These are phyloP conservation scores for Arthrobotrys entomopaga DNA, from an alignment of 2,329 filamentous ascomycete species.

Conservation along the genomic window DNA sequence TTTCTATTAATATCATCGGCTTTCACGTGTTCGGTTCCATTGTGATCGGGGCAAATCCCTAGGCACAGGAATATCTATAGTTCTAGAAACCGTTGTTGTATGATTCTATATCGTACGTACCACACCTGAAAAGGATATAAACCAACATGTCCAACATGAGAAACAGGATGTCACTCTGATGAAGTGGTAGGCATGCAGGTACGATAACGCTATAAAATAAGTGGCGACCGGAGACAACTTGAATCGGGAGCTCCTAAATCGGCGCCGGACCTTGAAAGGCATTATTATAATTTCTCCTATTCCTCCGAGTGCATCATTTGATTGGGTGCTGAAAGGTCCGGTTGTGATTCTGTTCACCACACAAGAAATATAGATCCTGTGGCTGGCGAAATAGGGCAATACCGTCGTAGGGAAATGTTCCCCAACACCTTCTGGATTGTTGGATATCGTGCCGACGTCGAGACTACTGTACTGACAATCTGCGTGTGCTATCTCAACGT, in stretches of 20 bases:
- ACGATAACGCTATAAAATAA: conserved; percentile 11
- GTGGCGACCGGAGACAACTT: neutral
- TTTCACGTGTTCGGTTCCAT: no score
- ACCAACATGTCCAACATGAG: conserved; percentile 32
- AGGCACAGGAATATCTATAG: no score
- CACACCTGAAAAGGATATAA: neutral
- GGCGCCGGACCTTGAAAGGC: neutral
- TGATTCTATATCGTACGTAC: no score
- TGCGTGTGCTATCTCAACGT: no score
- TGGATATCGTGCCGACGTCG: conserved; percentile 11
- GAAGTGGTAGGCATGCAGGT: conserved; percentile 4
- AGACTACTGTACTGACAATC: neutral
- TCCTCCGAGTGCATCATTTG: conserved; percentile 14
- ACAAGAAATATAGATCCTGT: conserved; percentile 26
- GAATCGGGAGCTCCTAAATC: conserved; percentile 18
- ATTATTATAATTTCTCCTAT: neutral
- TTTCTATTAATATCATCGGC: no score
- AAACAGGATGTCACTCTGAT: neutral
- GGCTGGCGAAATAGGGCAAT: conserved; percentile 7
- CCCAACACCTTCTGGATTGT: conserved; percentile 25
- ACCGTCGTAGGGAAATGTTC: conserved; percentile 3
- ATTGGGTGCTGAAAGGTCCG: conserved; percentile 6
- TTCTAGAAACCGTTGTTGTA: no score
- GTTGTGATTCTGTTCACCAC: conserved; percentile 6
- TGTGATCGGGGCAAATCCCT: no score